These are phyloP conservation scores for Podaxis carcinomalis DNA, from an alignment of 768 basidiomycete genomes.

Conservation along the genomic window DNA sequence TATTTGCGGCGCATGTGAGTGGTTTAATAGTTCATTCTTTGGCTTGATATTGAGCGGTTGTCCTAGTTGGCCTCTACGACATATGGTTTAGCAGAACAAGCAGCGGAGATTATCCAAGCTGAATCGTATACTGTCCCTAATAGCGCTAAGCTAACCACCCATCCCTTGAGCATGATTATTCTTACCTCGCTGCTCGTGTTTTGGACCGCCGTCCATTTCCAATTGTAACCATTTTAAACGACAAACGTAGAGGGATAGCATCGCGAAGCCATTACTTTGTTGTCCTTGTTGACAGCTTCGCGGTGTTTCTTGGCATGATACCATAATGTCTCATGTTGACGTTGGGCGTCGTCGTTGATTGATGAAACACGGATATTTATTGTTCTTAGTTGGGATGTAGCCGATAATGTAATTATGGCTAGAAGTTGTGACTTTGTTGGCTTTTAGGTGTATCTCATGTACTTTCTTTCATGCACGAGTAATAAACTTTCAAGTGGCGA, in stretches of 20 bases:
- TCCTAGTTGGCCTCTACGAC: slow-evolving; percentile 24
- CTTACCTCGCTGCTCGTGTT: background rate
- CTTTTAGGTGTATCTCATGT: too few species aligned
- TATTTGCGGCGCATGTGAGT: slow-evolving; percentile 29
- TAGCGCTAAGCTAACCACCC: background rate
- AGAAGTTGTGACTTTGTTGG: too few species aligned
- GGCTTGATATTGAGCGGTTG: background rate
- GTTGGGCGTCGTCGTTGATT: background rate
- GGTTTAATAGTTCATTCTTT: background rate
- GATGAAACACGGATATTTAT: background rate
- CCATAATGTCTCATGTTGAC: background rate
- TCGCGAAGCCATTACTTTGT: background rate
- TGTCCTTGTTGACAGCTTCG: background rate
- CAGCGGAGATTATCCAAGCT: slow-evolving; percentile 18
- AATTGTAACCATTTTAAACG: background rate
- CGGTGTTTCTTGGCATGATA: background rate
- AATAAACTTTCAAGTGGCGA: too few species aligned
- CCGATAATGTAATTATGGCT: too few species aligned
- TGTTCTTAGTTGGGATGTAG: background rate
- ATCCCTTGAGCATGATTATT: background rate
- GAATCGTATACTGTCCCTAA: slow-evolving; percentile 16
- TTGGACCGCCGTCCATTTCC: background rate
- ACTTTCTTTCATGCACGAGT: too few species aligned
- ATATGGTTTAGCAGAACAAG: slow-evolving; percentile 26
- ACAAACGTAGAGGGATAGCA: background rate